phyloP scores from a whole-genome alignment of 73 alveolate genomes.

The Blepharisma stoltei region DNA sequence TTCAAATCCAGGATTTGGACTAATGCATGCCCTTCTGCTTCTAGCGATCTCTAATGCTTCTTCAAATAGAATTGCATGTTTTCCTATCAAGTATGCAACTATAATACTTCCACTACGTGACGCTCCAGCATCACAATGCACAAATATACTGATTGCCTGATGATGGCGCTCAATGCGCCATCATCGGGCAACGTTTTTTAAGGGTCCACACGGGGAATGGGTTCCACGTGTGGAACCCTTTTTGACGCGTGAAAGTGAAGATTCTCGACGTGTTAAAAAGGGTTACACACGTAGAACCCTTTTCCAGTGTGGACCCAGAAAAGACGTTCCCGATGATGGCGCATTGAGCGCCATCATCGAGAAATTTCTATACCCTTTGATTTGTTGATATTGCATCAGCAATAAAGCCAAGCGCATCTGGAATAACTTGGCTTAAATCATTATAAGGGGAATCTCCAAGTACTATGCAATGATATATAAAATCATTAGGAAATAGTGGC shows the following conservation, averaged over 20 bases:
- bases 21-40: slow-evolving; percentile 33
- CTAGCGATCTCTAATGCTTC: slow-evolving; percentile 36
- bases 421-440: background rate
- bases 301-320: too few relatives aligned
- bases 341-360: too few relatives aligned
- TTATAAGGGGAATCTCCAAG: background rate
- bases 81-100: slow-evolving; percentile 41
- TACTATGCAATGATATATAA: background rate
- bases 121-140: slow-evolving; percentile 41
- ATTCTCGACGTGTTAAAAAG: too few relatives aligned
- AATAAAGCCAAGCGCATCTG: background rate
- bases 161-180: too few relatives aligned
- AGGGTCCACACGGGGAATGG: too few relatives aligned
- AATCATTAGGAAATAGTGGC: background rate
- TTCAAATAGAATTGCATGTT: slow-evolving; percentile 19
- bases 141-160: too few relatives aligned
- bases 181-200: too few relatives aligned
- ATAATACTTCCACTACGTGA: slow-evolving; percentile 42
- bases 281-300: too few relatives aligned
- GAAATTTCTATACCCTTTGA: too few relatives aligned
- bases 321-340: too few relatives aligned
- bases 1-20: slow-evolving; percentile 53
- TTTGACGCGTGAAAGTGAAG: too few relatives aligned
- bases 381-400: background rate
- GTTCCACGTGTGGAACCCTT: too few relatives aligned